phyloP scores from a whole-genome alignment of 2,329 filamentous ascomycete species.

The Amesomyces nigricolor region DNA sequence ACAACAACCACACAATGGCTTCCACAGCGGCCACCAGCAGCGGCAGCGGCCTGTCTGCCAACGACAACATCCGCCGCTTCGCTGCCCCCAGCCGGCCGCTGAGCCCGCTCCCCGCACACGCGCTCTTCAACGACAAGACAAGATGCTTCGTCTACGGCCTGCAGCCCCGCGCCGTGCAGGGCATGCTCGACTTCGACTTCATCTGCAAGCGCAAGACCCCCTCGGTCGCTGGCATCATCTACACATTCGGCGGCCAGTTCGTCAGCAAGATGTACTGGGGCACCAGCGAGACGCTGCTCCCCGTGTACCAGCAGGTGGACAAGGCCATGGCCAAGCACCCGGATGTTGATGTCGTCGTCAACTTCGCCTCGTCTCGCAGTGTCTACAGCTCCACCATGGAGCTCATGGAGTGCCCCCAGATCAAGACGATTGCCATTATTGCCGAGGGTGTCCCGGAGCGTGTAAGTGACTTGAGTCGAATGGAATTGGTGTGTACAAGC shows the following conservation, averaged over 20 bases:
- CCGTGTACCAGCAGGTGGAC: constrained; percentile 89
- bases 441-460: constrained; percentile 98
- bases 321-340: constrained; percentile 96
- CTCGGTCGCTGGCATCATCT: constrained; percentile 98
- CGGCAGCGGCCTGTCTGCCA: constrained; percentile 60
- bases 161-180: constrained; percentile 87
- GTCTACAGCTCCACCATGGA: constrained; percentile 99
- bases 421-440: constrained; percentile 99
- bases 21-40: constrained; percentile 44
- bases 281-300: constrained; percentile 96
- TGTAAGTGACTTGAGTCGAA: constrained; percentile 51
- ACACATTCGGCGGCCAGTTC: constrained; percentile 99
- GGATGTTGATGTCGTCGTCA: constrained; percentile 96
- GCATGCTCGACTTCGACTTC: constrained; percentile 99
- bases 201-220: constrained; percentile 98
- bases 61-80: constrained; percentile 99
- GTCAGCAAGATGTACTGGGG: constrained; percentile 99
- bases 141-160: constrained; percentile 99
- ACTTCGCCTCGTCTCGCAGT: constrained; percentile 98
- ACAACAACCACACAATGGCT: constrained; percentile 46
- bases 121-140: constrained; percentile 98
- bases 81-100: constrained; percentile 84
- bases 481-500: background rate
- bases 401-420: constrained; percentile 93
- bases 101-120: constrained; percentile 81